A percentile compares a stretch with the other conserved stretches of the same genome.
Evolutionary conservation across 139 green algal genomes (phyloP).

Genomic region (Astrephomene gubernaculifera): DNA sequence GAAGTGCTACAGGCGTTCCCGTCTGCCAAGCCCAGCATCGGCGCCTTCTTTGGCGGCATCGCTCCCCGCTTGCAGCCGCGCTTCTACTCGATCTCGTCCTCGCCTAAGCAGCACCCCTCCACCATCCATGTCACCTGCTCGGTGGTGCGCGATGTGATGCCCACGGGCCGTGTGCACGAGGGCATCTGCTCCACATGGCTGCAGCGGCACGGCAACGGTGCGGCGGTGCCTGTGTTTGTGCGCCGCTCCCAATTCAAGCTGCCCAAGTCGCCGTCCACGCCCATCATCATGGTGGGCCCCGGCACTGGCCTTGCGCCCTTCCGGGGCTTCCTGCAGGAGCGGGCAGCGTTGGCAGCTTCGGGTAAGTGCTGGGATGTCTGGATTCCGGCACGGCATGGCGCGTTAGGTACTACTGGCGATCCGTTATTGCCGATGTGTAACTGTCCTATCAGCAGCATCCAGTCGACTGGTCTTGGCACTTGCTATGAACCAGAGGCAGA

Average conservation of each 20-base stretch:
- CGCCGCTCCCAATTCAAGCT: conserved; percentile 91
- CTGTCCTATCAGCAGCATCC: too few relatives aligned
- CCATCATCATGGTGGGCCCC: conserved; percentile 97
- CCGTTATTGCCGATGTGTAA: too few relatives aligned
- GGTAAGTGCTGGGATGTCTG: too few relatives aligned
- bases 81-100: conserved; percentile 94
- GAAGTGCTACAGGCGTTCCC: conserved; percentile 91
- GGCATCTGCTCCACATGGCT: conserved; percentile 82
- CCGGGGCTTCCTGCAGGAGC: conserved; percentile 96
- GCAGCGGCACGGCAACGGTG: conserved; percentile 33
- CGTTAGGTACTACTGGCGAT: too few relatives aligned
- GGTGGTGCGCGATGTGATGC: conserved; percentile 73
- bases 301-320: conserved; percentile 98
- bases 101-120: conserved; percentile 65
- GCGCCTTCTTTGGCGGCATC: conserved; percentile 91
- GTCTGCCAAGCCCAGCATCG: conserved; percentile 80
- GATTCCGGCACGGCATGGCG: too few relatives aligned
- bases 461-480: too few relatives aligned
- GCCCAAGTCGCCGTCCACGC: conserved; percentile 70
- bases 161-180: conserved; percentile 81
- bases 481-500: too few relatives aligned
- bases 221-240: conserved; percentile 82
- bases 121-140: conserved; percentile 88
- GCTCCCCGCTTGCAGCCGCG: conserved; percentile 84
- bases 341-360: conserved; percentile 52